Percentiles rank a stretch among this genome's conserved stretches.
These are phyloP conservation scores for Sclerotinia nivalis DNA, from an alignment of 2,329 filamentous ascomycete species.

Conservation along the genomic window DNA sequence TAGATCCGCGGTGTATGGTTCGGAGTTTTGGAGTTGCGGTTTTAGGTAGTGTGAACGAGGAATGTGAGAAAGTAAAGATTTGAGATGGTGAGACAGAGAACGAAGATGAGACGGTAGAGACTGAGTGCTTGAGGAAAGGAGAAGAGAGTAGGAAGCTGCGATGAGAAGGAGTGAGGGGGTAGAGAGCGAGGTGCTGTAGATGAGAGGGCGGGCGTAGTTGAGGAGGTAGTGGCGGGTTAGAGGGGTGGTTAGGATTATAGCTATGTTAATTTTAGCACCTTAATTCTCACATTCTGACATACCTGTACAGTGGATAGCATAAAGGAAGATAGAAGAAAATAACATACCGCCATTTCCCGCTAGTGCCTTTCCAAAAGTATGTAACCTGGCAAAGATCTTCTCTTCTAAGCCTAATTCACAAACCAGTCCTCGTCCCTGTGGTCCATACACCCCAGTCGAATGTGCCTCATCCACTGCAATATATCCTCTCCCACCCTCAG, in stretches of 20 bases:
- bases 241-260: constrained; percentile 32
- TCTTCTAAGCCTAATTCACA: constrained; percentile 51
- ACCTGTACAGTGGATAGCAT: too few relatives aligned
- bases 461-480: constrained; percentile 60
- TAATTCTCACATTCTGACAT: neutral
- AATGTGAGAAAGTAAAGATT: constrained; percentile 48
- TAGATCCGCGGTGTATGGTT: constrained; percentile 24
- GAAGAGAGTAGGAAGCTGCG: constrained; percentile 47
- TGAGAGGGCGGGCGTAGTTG: constrained; percentile 43
- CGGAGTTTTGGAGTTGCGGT: constrained; percentile 44
- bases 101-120: constrained; percentile 18
- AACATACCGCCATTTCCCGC: constrained; percentile 43
- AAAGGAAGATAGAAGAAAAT: constrained; percentile 32
- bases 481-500: constrained; percentile 45
- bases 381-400: constrained; percentile 50
- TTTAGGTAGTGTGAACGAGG: constrained; percentile 24
- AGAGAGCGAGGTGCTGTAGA: constrained; percentile 47
- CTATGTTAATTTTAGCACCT: constrained; percentile 43
- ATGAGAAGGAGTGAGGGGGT: constrained; percentile 47
- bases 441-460: constrained; percentile 52
- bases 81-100: constrained; percentile 1
- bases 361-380: constrained; percentile 56
- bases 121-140: constrained; percentile 53
- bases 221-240: constrained; percentile 34
- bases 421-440: constrained; percentile 51